phyloP scores from a whole-genome alignment of 2,329 filamentous ascomycete species.

The Alternaria sp. region DNA sequence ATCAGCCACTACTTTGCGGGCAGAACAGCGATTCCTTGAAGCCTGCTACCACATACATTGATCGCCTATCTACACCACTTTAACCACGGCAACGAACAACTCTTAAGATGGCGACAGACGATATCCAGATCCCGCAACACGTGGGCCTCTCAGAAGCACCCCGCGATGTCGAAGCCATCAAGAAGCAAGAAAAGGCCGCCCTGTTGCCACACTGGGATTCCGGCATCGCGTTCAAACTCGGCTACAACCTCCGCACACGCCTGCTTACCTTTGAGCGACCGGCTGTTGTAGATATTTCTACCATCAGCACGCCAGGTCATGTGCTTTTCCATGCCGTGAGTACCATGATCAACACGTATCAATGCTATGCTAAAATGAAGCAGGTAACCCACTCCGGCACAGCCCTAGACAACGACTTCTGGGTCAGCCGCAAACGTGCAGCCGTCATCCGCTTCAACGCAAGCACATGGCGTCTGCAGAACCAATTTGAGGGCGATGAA shows the following conservation, averaged over 20 bases:
- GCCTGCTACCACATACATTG: background rate
- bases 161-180: slow-evolving; percentile 46
- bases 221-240: slow-evolving; percentile 67
- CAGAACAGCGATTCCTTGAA: background rate
- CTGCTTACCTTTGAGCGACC: slow-evolving; percentile 62
- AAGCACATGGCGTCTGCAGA: slow-evolving; percentile 73
- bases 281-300: slow-evolving; percentile 68
- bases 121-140: slow-evolving; percentile 30
- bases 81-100: background rate
- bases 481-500: slow-evolving; percentile 70
- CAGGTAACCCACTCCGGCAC: slow-evolving; percentile 66
- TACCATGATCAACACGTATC: background rate
- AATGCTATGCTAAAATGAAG: background rate
- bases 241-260: slow-evolving; percentile 65
- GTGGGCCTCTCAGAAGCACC: slow-evolving; percentile 30
- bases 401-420: slow-evolving; percentile 72
- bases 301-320: slow-evolving; percentile 60
- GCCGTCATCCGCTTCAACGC: slow-evolving; percentile 73
- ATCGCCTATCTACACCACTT: background rate
- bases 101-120: slow-evolving; percentile 10
- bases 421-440: slow-evolving; percentile 70
- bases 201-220: slow-evolving; percentile 62
- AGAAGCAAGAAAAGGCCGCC: slow-evolving; percentile 49
- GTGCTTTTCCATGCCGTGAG: slow-evolving; percentile 70
- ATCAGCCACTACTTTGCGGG: background rate